Conservation (phyloP, 1,139 yeast species). For the Candida sojae region DNA sequence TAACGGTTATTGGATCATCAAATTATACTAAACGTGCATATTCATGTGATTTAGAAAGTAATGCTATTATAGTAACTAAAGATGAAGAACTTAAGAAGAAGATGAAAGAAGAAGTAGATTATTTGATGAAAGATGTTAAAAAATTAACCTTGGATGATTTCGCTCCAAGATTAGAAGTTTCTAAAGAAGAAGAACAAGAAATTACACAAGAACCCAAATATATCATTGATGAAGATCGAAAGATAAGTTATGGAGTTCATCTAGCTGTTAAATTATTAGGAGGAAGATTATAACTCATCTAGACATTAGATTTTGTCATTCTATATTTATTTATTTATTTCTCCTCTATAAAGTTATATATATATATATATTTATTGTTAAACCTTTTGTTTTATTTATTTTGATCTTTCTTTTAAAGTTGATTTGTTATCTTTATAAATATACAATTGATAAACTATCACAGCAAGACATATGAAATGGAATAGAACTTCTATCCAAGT, state of each 20-base stretch:
- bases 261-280: conserved; percentile 68
- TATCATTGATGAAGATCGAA: conserved; percentile 54
- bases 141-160: conserved; percentile 60
- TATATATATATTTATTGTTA: background rate
- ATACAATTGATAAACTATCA: conserved; percentile 14
- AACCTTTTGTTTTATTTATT: too few relatives aligned
- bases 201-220: conserved; percentile 22
- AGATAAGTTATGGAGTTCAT: conserved; percentile 59
- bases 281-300: conserved; percentile 50
- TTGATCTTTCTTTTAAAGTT: conserved; percentile 4
- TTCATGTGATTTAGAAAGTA: conserved; percentile 82
- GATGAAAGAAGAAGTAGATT: conserved; percentile 65
- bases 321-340: background rate
- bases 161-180: conserved; percentile 32
- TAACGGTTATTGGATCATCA: conserved; percentile 88
- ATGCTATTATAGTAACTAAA: conserved; percentile 74
- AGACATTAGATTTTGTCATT: background rate
- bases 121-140: conserved; percentile 55
- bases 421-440: conserved; percentile 13
- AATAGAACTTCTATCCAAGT: conserved; percentile 20
- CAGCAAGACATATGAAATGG: conserved; percentile 8
- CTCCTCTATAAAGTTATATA: background rate
- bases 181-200: conserved; percentile 16
- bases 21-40: conserved; percentile 92
- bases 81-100: conserved; percentile 57